Percentiles rank a stretch among this genome's conserved stretches.
Evolutionary conservation across 495 filamentous ascomycete species (phyloP).

Genomic region (Tuber brumale): DNA sequence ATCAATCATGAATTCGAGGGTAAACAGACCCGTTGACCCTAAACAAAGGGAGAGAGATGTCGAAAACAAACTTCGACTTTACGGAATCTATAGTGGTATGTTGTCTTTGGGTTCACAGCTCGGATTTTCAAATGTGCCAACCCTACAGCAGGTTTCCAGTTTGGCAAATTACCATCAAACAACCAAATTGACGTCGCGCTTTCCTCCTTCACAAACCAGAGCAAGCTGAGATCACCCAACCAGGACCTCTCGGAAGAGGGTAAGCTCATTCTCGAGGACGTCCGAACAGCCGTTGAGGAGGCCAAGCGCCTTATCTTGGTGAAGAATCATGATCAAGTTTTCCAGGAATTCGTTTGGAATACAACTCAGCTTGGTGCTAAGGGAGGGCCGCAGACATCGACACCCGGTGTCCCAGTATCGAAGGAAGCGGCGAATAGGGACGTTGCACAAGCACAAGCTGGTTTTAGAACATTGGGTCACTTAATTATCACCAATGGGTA

Average conservation of each 20-base stretch:
- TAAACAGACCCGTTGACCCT: conserved; percentile 46
- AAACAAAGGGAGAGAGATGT: conserved; percentile 53
- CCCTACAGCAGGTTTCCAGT: conserved; percentile 63
- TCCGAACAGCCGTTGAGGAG: conserved; percentile 76
- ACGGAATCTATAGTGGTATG: conserved; percentile 76
- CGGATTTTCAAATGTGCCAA: conserved; percentile 29
- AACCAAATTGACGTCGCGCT: conserved; percentile 92
- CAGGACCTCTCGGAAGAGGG: conserved; percentile 77
- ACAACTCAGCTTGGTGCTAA: conserved; percentile 59
- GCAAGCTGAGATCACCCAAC: conserved; percentile 53
- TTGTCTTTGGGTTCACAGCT: conserved; percentile 8
- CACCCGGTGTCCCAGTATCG: conserved; percentile 60
- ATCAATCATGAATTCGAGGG: conserved; percentile 38
- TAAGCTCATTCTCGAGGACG: conserved; percentile 64
- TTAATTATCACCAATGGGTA: conserved; percentile 93
- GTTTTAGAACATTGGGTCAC: conserved; percentile 80
- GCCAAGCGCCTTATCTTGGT: conserved; percentile 80
- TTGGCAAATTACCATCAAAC: conserved; percentile 90
- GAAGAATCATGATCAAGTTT: conserved; percentile 89
- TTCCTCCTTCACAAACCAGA: conserved; percentile 63
- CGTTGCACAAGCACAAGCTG: conserved; percentile 59
- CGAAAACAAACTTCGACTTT: conserved; percentile 89
- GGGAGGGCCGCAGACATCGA: conserved; percentile 52
- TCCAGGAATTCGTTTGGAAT: conserved; percentile 96
- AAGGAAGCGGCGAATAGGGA: conserved; percentile 61